Evolutionary conservation across 1,139 yeast genomes (phyloP), one percentile per base, ranked within the genome.

Genomic region (Saccharomyces uvarum): DNA sequence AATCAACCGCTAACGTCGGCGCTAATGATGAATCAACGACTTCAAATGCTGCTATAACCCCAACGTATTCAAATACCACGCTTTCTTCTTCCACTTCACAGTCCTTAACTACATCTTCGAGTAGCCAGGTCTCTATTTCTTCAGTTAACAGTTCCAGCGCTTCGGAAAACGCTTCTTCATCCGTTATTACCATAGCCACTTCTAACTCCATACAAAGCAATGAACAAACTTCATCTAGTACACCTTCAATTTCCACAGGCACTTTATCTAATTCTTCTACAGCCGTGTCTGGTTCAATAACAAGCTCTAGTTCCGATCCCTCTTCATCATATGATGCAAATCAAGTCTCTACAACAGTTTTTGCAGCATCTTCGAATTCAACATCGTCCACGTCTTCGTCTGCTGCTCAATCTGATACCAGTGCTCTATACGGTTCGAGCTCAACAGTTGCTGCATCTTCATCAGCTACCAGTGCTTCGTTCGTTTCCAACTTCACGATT

Each of bases 381-480:
- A 57, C 52, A 16, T 5, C 42, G 11, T 33, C 56, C 24, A 8
- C 53, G 42, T 24, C 56, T 21, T 38, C 24, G 9, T 38, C 24
- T 4, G 8, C 44, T 9, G 11, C 44, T 38, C 44, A 16, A 9
- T 19, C 24, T 38, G 21, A 9, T 19, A 38, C 24, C 9, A 24
- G 16, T 16, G 16, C 16, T 16, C 16, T 16, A 16, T 16, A 19
- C 29, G 19, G 49, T 29, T 31, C 48, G 16, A 32, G 52, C 31
- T 28, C 53, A 13, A 29, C 54, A 11, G 11, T 42, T 27, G 32
- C 13, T 27, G 24, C 21, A 11, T 33, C 27, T 19, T 26, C 41
- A n/a, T 46, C 49, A 24, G 21, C 52, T 3, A 31, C 21, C 8
- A 8, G 21, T n/a, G 2, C 13, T 3, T 38, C 32, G 19, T n/a